These are phyloP conservation scores for Ganoderma multipileum DNA, from an alignment of 1,284 basidiomycete genomes.

Conservation along the genomic window DNA sequence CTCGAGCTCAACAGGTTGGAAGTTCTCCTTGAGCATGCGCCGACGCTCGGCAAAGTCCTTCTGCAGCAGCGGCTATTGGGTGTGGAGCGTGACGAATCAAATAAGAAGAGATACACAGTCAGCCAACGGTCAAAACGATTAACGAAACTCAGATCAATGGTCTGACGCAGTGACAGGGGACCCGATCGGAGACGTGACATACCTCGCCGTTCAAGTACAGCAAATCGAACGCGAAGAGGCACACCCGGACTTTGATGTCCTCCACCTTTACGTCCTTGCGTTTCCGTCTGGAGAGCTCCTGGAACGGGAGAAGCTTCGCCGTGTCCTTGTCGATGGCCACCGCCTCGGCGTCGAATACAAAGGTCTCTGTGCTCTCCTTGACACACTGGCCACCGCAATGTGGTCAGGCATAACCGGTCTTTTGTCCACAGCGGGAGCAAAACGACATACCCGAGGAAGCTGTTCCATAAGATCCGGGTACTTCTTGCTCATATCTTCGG, in stretches of 20 bases:
- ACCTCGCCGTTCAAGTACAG: constrained; percentile 95
- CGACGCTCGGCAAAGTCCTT: constrained; percentile 79
- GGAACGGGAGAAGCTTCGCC: constrained; percentile 92
- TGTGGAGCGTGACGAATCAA: background rate
- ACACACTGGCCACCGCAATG: constrained; percentile 69
- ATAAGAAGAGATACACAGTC: background rate
- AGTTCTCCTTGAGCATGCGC: constrained; percentile 79
- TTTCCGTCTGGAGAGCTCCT: constrained; percentile 94
- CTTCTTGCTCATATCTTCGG: constrained; percentile 99
- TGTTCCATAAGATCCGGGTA: constrained; percentile 98
- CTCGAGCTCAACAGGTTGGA: constrained; percentile 85
- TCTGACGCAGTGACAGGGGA: background rate
- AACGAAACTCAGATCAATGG: background rate
- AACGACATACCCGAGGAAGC: constrained; percentile 74
- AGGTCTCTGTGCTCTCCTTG: constrained; percentile 82
- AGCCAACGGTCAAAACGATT: background rate
- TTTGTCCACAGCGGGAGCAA: background rate
- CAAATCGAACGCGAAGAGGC: constrained; percentile 95
- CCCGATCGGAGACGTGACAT: constrained; percentile 34
- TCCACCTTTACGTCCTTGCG: constrained; percentile 97
- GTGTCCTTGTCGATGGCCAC: constrained; percentile 93
- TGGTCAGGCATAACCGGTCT: background rate
- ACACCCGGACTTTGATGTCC: constrained; percentile 96
- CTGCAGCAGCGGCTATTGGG: constrained; percentile 68
- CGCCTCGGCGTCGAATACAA: constrained; percentile 96